These are phyloP conservation scores for Neltuma alba DNA, from an alignment of 306 rosid genomes.

Conservation along the genomic window DNA sequence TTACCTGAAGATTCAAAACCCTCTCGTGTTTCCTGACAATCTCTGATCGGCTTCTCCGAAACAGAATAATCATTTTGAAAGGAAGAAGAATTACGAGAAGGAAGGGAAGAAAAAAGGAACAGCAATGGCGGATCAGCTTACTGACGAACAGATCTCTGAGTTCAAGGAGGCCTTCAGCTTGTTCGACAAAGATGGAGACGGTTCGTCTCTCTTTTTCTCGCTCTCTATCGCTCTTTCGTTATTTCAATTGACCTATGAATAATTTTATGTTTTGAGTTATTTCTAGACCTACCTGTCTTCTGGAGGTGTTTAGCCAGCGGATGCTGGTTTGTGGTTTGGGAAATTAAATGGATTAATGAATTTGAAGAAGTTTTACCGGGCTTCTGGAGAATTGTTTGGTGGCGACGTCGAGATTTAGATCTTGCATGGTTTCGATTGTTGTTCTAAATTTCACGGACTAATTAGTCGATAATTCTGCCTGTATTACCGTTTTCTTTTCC, in stretches of 20 bases:
- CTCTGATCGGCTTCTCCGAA: neutral
- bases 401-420: slow-evolving; percentile 1
- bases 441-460: neutral
- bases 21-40: neutral
- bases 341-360: slow-evolving; percentile 1
- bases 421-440: neutral
- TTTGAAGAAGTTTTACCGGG: neutral
- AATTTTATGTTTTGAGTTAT: neutral
- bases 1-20: neutral
- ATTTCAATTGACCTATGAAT: neutral
- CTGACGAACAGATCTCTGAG: slow-evolving; percentile 83
- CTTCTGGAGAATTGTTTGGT: neutral
- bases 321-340: neutral
- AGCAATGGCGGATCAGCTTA: slow-evolving; percentile 74
- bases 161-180: slow-evolving; percentile 78
- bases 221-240: neutral
- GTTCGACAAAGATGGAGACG: slow-evolving; percentile 80
- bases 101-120: neutral
- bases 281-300: slow-evolving; percentile 28
- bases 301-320: neutral
- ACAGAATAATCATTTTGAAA: neutral
- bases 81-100: neutral
- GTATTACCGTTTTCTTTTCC: neutral
- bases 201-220: slow-evolving; percentile 41
- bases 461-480: neutral